Evolutionary conservation across 495 filamentous ascomycete species (phyloP).

Genomic region (Trichoderma gamsii): DNA sequence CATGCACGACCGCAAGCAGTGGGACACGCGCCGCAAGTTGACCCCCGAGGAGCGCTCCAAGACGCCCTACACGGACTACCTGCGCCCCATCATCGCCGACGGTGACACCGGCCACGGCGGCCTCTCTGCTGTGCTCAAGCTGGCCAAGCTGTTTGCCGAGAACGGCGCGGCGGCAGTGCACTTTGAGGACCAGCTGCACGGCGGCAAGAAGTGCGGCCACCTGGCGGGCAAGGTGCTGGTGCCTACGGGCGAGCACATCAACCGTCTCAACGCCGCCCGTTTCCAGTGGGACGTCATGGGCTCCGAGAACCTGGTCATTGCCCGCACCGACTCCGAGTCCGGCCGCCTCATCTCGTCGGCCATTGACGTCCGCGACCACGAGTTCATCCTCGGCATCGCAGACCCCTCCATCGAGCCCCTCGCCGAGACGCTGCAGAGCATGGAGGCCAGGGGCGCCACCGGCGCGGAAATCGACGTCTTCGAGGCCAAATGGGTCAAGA

Average conservation of each 20-base stretch:
- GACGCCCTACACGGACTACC: constrained; percentile 81
- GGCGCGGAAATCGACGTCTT: constrained; percentile 75
- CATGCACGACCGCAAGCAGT: constrained; percentile 93
- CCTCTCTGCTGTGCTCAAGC: constrained; percentile 85
- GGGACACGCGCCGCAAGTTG: constrained; percentile 75
- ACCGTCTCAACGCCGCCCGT: constrained; percentile 80
- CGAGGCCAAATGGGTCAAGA: constrained; percentile 86
- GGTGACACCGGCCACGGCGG: constrained; percentile 95
- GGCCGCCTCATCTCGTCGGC: constrained; percentile 84
- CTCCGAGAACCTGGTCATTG: constrained; percentile 86
- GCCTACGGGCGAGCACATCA: constrained; percentile 91
- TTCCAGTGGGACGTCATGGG: constrained; percentile 99
- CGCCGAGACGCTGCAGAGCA: constrained; percentile 81
- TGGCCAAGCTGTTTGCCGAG: constrained; percentile 97
- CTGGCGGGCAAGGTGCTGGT: constrained; percentile 95
- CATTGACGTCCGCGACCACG: constrained; percentile 89
- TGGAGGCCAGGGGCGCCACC: constrained; percentile 74
- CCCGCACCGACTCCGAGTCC: constrained; percentile 90
- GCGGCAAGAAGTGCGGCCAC: constrained; percentile 97
- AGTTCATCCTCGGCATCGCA: constrained; percentile 85
- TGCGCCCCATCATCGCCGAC: constrained; percentile 94
- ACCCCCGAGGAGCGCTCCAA: constrained; percentile 60
- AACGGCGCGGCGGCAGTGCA: constrained; percentile 95
- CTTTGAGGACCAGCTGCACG: constrained; percentile 96
- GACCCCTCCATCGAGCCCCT: constrained; percentile 65